Evolutionary conservation across 108 stramenopile genomes (phyloP), one percentile per base, ranked within the genome.

Genomic region (Thalassiosira profunda): DNA sequence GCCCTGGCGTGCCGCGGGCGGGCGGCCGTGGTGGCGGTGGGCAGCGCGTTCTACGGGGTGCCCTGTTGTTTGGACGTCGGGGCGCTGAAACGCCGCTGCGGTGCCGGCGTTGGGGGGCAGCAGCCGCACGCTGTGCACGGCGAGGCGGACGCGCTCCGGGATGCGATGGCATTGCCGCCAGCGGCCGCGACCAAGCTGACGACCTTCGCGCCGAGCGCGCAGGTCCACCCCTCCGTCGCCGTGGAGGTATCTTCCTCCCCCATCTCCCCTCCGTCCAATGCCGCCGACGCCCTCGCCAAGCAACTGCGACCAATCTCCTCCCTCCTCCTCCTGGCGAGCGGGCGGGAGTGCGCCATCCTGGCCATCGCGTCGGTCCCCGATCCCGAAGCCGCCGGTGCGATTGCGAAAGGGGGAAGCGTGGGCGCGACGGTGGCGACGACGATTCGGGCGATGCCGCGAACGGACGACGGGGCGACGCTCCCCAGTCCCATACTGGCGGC

Each of bases 221-320:
- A 91, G 63, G 86, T 95, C 2, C 91, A 95, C 68, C 90, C 90
- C 2, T 86, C 85, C 4, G 81, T 95, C 58, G 61, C 75, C 12
- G 45, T 88, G 23, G 89, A 92, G 24, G 49, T 74, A 31, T 58
- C 67, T n/a, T 20, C 72, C 0, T 37, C 52, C 4, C n/a, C n/a
- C n/a, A n/a, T n/a, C n/a, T n/a, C n/a, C n/a, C n/a, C n/a, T n/a
- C n/a, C n/a, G n/a, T n/a, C n/a, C n/a, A n/a, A n/a, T n/a, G 71
- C 86, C 5, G 66, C 73, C n/a, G 82, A 83, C 53, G 46, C 59
- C 23, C 77, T 64, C 14, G n/a, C n/a, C n/a, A 54, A 57, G 31
- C 62, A 57, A 29, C 17, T 69, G 8, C 51, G 55, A 43, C 52
- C 79, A 15, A 57, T 63, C n/a, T 64, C 60, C 0, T 55, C 51